Conservation (phyloP, 2,329 filamentous ascomycete species). For the Venturia effusa region DNA sequence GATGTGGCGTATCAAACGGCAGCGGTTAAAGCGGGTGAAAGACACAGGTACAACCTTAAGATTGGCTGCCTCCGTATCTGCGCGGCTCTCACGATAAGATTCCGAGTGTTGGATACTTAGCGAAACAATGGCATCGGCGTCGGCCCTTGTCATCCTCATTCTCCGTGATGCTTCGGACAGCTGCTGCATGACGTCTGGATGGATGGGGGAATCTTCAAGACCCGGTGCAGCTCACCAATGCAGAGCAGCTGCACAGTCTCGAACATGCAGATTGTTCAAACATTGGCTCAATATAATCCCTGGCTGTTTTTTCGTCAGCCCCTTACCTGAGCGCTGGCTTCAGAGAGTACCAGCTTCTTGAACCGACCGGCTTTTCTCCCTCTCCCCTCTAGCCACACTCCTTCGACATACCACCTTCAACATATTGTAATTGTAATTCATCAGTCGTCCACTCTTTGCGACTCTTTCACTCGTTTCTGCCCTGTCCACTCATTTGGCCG, state of each 20-base stretch:
- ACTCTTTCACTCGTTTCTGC: background rate
- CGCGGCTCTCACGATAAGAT: background rate
- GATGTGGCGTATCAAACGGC: background rate
- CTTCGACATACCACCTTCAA: background rate
- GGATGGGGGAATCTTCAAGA: background rate
- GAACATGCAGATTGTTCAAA: slow-evolving; percentile 1
- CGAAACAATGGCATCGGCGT: background rate
- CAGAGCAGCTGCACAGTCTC: background rate
- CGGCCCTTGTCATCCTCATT: background rate
- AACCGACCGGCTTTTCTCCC: background rate
- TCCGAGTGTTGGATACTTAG: background rate
- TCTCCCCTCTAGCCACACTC: background rate
- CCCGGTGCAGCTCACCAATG: background rate
- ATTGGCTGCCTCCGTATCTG: background rate
- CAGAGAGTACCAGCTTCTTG: background rate
- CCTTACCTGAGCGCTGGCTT: background rate
- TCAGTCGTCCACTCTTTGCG: slow-evolving; percentile 4
- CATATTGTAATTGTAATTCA: slow-evolving; percentile 9
- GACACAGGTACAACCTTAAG: no score
- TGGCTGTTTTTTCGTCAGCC: background rate
- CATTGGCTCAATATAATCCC: background rate
- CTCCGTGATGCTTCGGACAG: background rate
- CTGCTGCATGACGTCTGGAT: background rate
- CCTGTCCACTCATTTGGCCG: background rate
- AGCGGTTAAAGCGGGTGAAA: background rate